phyloP scores from a whole-genome alignment of 2,329 filamentous ascomycete species.

The Pleoardoris graminearum region DNA sequence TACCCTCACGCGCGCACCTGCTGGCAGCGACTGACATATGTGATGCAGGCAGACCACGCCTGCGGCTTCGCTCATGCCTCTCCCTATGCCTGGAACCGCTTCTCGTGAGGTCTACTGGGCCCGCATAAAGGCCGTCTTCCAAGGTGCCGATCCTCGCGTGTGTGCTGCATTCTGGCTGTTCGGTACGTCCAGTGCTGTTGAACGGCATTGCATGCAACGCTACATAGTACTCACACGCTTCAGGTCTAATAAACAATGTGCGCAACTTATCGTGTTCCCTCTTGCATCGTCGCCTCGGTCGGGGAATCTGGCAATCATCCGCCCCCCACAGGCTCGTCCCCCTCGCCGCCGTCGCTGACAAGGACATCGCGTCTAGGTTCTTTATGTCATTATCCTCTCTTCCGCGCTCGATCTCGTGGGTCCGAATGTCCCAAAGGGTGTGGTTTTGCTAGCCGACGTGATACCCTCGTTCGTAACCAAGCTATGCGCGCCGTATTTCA shows the following conservation, averaged over 20 bases:
- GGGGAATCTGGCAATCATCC: too few relatives aligned
- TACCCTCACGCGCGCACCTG: not conserved
- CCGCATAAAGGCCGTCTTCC: slow-evolving; percentile 65
- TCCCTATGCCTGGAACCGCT: slow-evolving; percentile 63
- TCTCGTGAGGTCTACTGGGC: slow-evolving; percentile 76
- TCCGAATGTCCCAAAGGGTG: slow-evolving; percentile 79
- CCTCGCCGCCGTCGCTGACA: not conserved
- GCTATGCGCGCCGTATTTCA: slow-evolving; percentile 88
- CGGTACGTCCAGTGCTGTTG: slow-evolving; percentile 58
- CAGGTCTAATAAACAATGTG: slow-evolving; percentile 93
- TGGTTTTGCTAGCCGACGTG: slow-evolving; percentile 91
- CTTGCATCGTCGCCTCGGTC: not conserved
- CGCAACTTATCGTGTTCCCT: not conserved
- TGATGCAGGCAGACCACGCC: not conserved
- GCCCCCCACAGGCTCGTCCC: too few relatives aligned
- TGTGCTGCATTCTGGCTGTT: slow-evolving; percentile 90
- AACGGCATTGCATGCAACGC: not conserved
- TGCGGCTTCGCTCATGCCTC: slow-evolving; percentile 29
- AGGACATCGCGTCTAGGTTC: slow-evolving; percentile 34
- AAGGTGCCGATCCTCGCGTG: slow-evolving; percentile 70
- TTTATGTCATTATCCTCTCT: slow-evolving; percentile 96
- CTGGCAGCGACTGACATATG: not conserved
- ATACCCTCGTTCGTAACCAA: slow-evolving; percentile 88
- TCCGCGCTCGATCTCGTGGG: slow-evolving; percentile 95
- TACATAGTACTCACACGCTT: slow-evolving; percentile 3